Conservation (phyloP, 192 early-diverging fungal genomes). For the Rhizoclosmatium sp. region DNA sequence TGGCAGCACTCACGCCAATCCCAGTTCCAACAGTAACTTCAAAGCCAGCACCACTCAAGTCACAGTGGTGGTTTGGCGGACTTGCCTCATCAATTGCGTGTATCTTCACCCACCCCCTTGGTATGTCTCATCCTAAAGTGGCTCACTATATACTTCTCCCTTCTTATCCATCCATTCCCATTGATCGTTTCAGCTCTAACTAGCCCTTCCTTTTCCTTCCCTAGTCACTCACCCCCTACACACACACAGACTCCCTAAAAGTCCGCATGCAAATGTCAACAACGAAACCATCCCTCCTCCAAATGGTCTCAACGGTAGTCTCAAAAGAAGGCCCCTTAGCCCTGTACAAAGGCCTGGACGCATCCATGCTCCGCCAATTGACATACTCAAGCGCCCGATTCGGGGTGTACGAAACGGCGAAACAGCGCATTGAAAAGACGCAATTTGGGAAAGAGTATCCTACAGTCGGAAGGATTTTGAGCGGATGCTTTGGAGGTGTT, state of each 20-base stretch:
- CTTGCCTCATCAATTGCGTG: slow-evolving; percentile 32
- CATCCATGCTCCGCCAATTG: slow-evolving; percentile 33
- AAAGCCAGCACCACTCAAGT: background rate
- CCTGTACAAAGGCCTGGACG: slow-evolving; percentile 41
- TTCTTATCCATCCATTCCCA: background rate
- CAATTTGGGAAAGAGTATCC: background rate
- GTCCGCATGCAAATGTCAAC: slow-evolving; percentile 19
- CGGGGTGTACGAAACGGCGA: background rate
- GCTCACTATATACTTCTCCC: background rate
- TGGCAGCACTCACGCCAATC: no score
- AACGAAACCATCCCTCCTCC: background rate
- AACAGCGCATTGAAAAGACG: background rate
- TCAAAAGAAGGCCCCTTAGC: slow-evolving; percentile 30
- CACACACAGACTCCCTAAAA: background rate
- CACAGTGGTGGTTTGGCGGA: slow-evolving; percentile 37
- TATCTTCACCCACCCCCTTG: slow-evolving; percentile 45
- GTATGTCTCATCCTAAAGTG: slow-evolving; percentile 37
- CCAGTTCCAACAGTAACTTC: background rate
- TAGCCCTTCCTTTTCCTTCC: no score
- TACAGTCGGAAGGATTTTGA: background rate
- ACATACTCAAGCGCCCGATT: slow-evolving; percentile 38
- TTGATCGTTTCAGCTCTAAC: no score
- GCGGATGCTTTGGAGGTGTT: background rate
- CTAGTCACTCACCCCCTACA: no score
- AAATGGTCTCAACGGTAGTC: background rate